A percentile compares a stretch with the other conserved stretches of the same genome.
These are phyloP conservation scores for Phytophthora sansomeana DNA, from an alignment of 352 stramenopile genomes.

Conservation along the genomic window DNA sequence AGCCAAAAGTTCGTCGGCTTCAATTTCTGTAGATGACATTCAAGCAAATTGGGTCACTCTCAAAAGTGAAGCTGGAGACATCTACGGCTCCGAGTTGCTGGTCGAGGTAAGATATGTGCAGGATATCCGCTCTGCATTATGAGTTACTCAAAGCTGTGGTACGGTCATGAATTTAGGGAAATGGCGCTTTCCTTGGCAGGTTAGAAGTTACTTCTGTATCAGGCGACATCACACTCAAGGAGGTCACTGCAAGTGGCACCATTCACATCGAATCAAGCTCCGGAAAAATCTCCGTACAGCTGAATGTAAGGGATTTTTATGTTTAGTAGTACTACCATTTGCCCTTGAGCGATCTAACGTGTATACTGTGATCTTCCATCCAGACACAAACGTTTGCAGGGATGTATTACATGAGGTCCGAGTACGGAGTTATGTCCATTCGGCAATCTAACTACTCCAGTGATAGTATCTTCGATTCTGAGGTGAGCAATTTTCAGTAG, in stretches of 20 bases:
- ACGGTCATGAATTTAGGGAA: slow-evolving; percentile 39
- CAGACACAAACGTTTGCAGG: slow-evolving; percentile 65
- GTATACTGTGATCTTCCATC: not conserved
- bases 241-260: slow-evolving; percentile 59
- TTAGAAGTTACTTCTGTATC: slow-evolving; percentile 69
- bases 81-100: slow-evolving; percentile 44
- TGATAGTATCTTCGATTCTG: slow-evolving; percentile 47
- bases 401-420: slow-evolving; percentile 74
- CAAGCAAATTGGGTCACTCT: slow-evolving; percentile 70
- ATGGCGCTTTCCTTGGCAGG: slow-evolving; percentile 72
- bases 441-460: slow-evolving; percentile 62
- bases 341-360: not conserved
- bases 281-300: slow-evolving; percentile 65
- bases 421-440: slow-evolving; percentile 66
- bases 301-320: slow-evolving; percentile 37
- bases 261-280: slow-evolving; percentile 75
- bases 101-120: slow-evolving; percentile 37
- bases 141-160: not conserved
- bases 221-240: slow-evolving; percentile 60
- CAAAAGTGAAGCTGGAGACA: slow-evolving; percentile 50
- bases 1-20: slow-evolving; percentile 55
- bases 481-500: slow-evolving; percentile 24
- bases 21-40: slow-evolving; percentile 51
- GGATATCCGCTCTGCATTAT: not conserved
- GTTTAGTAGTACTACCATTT: not conserved